Percentiles rank a stretch among this genome's conserved stretches.
These are phyloP conservation scores for Suillus alpinus DNA, from an alignment of 768 basidiomycete genomes.

Conservation along the genomic window DNA sequence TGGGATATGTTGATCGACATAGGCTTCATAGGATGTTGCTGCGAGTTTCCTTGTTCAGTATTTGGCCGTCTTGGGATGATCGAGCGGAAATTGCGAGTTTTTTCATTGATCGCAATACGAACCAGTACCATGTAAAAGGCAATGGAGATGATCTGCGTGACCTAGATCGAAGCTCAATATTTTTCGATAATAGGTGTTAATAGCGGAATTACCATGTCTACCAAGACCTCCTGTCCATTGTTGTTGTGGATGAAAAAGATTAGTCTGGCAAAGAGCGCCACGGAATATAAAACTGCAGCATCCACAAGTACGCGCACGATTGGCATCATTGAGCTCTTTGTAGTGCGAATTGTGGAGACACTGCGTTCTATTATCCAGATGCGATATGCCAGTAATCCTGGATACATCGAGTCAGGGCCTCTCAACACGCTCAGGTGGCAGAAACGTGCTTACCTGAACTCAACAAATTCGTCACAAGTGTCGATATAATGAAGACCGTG, in stretches of 20 bases:
- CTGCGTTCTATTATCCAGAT: background rate
- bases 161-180: too few relatives aligned
- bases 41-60: background rate
- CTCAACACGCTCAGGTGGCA: background rate
- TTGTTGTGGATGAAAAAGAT: background rate
- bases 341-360: background rate
- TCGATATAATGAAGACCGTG: background rate
- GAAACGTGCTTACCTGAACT: background rate
- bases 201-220: too few relatives aligned
- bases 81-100: too few relatives aligned
- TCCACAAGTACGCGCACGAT: constrained; percentile 3
- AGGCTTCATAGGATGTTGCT: background rate
- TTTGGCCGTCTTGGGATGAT: background rate
- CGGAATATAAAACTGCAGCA: constrained; percentile 5
- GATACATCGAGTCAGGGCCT: background rate
- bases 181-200: too few relatives aligned
- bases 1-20: background rate
- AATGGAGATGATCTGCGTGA: too few relatives aligned
- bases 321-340: background rate
- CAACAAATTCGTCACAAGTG: constrained; percentile 7
- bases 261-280: constrained; percentile 1
- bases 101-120: too few relatives aligned
- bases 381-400: background rate
- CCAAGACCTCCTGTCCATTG: too few relatives aligned
- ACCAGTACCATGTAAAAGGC: too few relatives aligned